Evolutionary conservation across 768 basidiomycete species (phyloP).

Genomic region (Piloderma croceum): DNA sequence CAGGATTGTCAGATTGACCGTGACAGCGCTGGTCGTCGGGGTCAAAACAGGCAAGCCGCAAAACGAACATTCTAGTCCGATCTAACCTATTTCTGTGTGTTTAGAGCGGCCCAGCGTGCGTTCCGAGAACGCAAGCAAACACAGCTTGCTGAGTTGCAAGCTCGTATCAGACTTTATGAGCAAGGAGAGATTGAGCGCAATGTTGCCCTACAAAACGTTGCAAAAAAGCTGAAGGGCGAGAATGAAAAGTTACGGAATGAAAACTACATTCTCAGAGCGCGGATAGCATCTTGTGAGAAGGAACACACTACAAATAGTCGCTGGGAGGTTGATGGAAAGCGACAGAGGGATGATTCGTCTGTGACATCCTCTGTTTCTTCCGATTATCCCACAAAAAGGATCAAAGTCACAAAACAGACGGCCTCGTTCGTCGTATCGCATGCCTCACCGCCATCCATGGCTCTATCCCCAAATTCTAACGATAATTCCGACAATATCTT

Average conservation of each 20-base stretch:
- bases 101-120: conserved; percentile 81
- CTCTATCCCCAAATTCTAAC: conserved; percentile 46
- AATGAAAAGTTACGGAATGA: conserved; percentile 70
- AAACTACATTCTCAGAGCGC: conserved; percentile 55
- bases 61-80: conserved; percentile 5
- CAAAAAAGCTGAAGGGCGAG: conserved; percentile 82
- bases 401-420: conserved; percentile 11
- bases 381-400: conserved; percentile 30
- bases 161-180: conserved; percentile 78
- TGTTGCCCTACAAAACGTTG: conserved; percentile 75
- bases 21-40: conserved; percentile 60
- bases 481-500: conserved; percentile 16
- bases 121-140: conserved; percentile 88
- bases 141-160: conserved; percentile 82
- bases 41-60: conserved; percentile 62
- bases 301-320: conserved; percentile 23
- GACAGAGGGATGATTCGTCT: conserved; percentile 50
- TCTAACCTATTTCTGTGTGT: conserved; percentile 7
- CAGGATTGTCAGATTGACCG: conserved; percentile 22
- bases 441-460: conserved; percentile 42
- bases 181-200: conserved; percentile 89
- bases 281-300: conserved; percentile 37
- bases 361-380: conserved; percentile 22
- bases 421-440: conserved; percentile 20
- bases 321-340: conserved; percentile 51